Evolutionary conservation across 2,329 filamentous ascomycete genomes (phyloP), one percentile per base, ranked within the genome.

Genomic region (Claviceps digitariae): DNA sequence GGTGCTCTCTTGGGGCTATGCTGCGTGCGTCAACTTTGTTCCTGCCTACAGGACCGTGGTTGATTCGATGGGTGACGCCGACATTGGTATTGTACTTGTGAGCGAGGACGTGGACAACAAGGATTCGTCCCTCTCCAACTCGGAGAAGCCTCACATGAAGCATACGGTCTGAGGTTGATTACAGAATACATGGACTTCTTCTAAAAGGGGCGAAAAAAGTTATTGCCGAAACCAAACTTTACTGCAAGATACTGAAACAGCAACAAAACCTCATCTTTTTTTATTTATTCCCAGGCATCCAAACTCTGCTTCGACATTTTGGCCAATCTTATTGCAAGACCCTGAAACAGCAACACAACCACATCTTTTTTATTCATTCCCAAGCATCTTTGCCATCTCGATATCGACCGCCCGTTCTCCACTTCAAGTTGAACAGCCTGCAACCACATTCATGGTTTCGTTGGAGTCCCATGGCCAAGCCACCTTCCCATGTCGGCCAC

Each of bases 21-120:
- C 80, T 0, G 43, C 80, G 21, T 74, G 74, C 7, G 80, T 83
- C 56, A 89, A 89, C 66, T 86, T 86, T 59, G 70, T 81, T 4
- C 81, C 82, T 0, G 67, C 72, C 2, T 88, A 89, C 63, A 72
- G 76, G 36, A 69, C 76, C 52, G 77, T 82, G 0, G 79, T 82
- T 2, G 85, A 89, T 62, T 73, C 74, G 1, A 77, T 77, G 57
- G 70, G 69, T 9, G 68, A 69, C 23, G 64, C 74, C 0, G 67
- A 76, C 1, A 60, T 77, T 25, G 75, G 74, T 7, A 48, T 55
- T 23, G 23, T 54, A 40, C 29, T 44, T 23, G 27, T 9, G n/a
- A 12, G 13, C 23, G 34, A 49, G 7, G 45, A 49, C 27, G 15
- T 15, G 1, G 23, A 49, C 34, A 53, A 36, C n/a, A 25, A 41